A percentile compares a stretch with the other conserved stretches of the same genome.
Conservation (phyloP, 768 basidiomycete species). For the Suillus americanus region DNA sequence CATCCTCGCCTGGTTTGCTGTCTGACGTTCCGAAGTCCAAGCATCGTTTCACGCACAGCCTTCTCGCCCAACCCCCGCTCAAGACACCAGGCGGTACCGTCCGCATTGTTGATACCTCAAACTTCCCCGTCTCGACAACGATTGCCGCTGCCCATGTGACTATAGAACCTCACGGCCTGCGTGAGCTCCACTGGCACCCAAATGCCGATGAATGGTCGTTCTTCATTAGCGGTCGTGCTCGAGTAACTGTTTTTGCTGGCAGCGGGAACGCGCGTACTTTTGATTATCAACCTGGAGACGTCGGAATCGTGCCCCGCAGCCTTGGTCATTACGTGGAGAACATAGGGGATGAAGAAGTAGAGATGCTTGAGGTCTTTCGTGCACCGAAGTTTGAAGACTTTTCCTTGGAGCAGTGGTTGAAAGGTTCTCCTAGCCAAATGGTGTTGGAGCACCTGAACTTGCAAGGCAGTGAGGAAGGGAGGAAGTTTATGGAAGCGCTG, state of each 20-base stretch:
- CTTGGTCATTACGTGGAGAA: constrained; percentile 8
- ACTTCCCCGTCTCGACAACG: constrained; percentile 47
- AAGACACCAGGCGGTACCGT: constrained; percentile 47
- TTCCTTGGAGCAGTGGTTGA: not conserved
- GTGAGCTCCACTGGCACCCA: constrained; percentile 45
- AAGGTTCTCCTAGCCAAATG: no score
- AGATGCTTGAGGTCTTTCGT: constrained; percentile 6
- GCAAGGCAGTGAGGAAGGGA: not conserved
- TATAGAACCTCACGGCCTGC: constrained; percentile 50
- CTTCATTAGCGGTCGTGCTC: constrained; percentile 30
- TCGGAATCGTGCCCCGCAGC: constrained; percentile 8
- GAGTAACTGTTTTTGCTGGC: constrained; percentile 38
- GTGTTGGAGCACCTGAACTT: no score
- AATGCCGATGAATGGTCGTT: constrained; percentile 38
- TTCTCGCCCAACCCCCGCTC: not conserved
- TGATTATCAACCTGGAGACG: constrained; percentile 32
- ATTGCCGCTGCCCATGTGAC: constrained; percentile 53
- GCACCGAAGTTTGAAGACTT: constrained; percentile 4
- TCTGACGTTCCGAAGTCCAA: constrained; percentile 43
- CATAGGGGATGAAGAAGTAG: not conserved
- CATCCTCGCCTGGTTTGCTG: constrained; percentile 42
- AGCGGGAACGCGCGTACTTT: constrained; percentile 36
- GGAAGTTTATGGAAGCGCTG: constrained; percentile 6
- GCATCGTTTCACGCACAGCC: constrained; percentile 20
- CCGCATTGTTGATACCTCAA: constrained; percentile 52